Base-by-base conservation (phyloP, 2,329 filamentous ascomycete genomes). In the Zelopaecilomyces penicillatus region DNA sequence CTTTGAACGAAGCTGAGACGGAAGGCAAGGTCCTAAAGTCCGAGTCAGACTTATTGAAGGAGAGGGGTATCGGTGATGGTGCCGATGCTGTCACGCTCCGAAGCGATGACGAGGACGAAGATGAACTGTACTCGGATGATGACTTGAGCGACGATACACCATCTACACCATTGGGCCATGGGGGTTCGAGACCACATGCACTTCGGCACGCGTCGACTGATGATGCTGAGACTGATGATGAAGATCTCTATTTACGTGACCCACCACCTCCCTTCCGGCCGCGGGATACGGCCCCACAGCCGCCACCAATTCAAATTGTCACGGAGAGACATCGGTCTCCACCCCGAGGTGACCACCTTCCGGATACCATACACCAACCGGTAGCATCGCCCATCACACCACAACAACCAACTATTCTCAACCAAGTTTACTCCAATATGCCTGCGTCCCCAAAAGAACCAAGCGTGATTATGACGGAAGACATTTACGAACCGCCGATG, bases 1-100 rank as follows among this genome's bases (percentile, higher is more conserved):
- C 57, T 0, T 46, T 58, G 3, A 56, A 50, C 1, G 49, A 50
- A 5, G 58, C 48, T 9, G 59, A 56, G 30, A 54, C 54, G 1
- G 64, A 67, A 39, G 58, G 60, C 37, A 68, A 68, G 50, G 56
- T 67, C 0, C 54, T 56, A 0, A 61, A 57, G 36, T 48, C 44
- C 5, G 60, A 64, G 29, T 57, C 57, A 1, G 59, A 63, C 8
- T 48, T 50, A 12, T 51, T 66, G 11, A 63, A 59, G 41, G 52
- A 56, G 6, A 53, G 52, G 5, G 49, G 53, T 6, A 45, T 50
- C 3, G 47, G 44, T 6, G 59, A 60, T n/a, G 52, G 47, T 0
- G 54, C 55, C 3, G 62, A 64, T 30, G 56, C 55, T 0, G 46
- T 59, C 9, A 63, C 62, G 1, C 47, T 63, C 12, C 50, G 53